Conservation (phyloP, 176 grass and related monocot species). For the Zizania latifolia region DNA sequence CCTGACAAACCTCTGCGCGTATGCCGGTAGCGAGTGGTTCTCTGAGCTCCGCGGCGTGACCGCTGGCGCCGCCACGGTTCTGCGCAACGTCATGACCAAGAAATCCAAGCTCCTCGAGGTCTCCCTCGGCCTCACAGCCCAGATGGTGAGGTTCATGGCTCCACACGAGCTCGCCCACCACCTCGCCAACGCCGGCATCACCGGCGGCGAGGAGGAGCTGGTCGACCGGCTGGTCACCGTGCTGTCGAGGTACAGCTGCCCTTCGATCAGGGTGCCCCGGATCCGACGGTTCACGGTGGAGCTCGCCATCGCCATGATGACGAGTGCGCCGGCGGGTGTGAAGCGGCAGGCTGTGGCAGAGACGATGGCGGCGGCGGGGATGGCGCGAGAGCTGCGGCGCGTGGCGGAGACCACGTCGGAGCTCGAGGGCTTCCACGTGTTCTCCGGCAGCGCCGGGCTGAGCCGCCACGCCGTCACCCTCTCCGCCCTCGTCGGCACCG, state of each 20-base stretch:
- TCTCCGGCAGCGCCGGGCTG: constrained; percentile 59
- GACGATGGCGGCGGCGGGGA: constrained; percentile 28
- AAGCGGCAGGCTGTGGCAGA: not conserved
- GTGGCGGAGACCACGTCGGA: constrained; percentile 64
- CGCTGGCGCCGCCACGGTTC: constrained; percentile 21
- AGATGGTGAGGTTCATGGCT: constrained; percentile 38
- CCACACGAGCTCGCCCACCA: constrained; percentile 19
- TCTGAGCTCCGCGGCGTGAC: constrained; percentile 23
- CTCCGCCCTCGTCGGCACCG: constrained; percentile 39
- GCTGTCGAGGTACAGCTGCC: constrained; percentile 29
- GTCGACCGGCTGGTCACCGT: constrained; percentile 29
- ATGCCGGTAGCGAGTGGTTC: constrained; percentile 11
- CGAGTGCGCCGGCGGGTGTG: not conserved
- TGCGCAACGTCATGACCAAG: constrained; percentile 6
- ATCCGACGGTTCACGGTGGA: constrained; percentile 51
- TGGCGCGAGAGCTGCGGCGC: constrained; percentile 23
- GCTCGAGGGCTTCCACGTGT: constrained; percentile 72
- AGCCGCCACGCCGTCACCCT: constrained; percentile 35
- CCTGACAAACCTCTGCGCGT: constrained; percentile 61
- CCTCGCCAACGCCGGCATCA: not conserved
- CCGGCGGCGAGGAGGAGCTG: not conserved
- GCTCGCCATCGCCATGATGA: constrained; percentile 41
- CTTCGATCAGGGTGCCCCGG: constrained; percentile 46
- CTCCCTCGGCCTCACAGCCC: constrained; percentile 42
- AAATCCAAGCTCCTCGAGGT: constrained; percentile 37